Conservation (phyloP, 768 basidiomycete species). For the Hypholoma sublateritium region DNA sequence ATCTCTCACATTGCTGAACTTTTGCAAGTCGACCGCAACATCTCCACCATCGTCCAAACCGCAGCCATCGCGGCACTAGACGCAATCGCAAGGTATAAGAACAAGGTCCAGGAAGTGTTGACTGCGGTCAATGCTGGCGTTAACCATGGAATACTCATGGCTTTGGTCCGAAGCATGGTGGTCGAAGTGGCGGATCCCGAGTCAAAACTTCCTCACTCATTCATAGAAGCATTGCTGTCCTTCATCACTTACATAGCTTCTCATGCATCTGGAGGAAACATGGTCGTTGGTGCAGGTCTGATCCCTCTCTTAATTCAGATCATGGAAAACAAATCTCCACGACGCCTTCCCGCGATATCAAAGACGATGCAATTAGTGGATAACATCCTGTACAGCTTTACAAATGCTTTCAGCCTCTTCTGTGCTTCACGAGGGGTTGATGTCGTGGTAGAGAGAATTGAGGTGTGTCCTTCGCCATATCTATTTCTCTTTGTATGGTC, state of each 20-base stretch:
- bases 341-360: constrained; percentile 73
- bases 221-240: constrained; percentile 80
- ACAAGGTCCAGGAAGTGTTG: constrained; percentile 82
- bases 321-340: constrained; percentile 73
- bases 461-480: constrained; percentile 50
- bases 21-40: constrained; percentile 73
- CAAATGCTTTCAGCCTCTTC: constrained; percentile 86
- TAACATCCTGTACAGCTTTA: constrained; percentile 86
- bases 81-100: constrained; percentile 82
- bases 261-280: constrained; percentile 82
- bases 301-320: constrained; percentile 88
- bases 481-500: not conserved
- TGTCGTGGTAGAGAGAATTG: constrained; percentile 81
- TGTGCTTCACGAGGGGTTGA: constrained; percentile 83
- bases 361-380: constrained; percentile 93
- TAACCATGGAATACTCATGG: constrained; percentile 94
- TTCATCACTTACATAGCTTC: constrained; percentile 88
- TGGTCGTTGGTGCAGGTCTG: constrained; percentile 93
- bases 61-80: constrained; percentile 90
- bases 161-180: constrained; percentile 80
- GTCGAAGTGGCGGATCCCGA: constrained; percentile 66
- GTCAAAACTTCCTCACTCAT: constrained; percentile 67
- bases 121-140: constrained; percentile 92
- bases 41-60: constrained; percentile 74
- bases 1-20: constrained; percentile 87